Percentiles rank a stretch among this genome's conserved stretches.
Evolutionary conservation across 2,329 filamentous ascomycete species (phyloP).

Genomic region (Cordyceps javanica): DNA sequence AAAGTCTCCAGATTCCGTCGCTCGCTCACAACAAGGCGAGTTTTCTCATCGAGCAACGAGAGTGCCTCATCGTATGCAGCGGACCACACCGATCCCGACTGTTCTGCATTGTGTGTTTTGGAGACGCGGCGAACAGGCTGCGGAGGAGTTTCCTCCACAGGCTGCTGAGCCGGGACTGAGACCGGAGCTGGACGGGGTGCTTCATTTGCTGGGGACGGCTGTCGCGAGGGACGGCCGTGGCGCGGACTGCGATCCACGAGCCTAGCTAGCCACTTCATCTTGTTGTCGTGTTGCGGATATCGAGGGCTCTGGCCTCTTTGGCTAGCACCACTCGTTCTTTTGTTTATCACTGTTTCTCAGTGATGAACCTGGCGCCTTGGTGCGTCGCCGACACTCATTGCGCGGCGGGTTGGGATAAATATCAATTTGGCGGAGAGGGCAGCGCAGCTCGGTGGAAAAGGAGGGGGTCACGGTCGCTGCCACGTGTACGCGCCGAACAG

Average conservation of each 20-base stretch:
- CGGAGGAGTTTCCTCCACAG: neutral
- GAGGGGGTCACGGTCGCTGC: no score
- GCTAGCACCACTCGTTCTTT: no score
- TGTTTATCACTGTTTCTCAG: no score
- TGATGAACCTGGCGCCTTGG: no score
- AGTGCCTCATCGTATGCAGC: neutral
- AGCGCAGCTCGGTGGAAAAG: no score
- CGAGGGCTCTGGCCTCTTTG: no score
- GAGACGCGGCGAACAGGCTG: neutral
- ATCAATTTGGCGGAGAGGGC: no score
- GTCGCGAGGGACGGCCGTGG: neutral
- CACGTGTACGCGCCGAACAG: no score
- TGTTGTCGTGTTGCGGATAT: no score
- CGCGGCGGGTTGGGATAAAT: no score
- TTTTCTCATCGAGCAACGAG: neutral
- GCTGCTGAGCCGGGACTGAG: neutral
- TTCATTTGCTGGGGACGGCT: neutral
- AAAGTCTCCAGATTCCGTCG: neutral
- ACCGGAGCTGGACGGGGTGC: neutral
- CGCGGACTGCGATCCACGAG: neutral
- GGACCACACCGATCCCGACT: neutral
- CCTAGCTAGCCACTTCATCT: neutral
- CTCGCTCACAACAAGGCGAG: neutral
- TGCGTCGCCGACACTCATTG: no score
- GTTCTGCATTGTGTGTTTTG: neutral